Conservation (phyloP, 192 early-diverging fungal genomes). For the Coemansia sp. region DNA sequence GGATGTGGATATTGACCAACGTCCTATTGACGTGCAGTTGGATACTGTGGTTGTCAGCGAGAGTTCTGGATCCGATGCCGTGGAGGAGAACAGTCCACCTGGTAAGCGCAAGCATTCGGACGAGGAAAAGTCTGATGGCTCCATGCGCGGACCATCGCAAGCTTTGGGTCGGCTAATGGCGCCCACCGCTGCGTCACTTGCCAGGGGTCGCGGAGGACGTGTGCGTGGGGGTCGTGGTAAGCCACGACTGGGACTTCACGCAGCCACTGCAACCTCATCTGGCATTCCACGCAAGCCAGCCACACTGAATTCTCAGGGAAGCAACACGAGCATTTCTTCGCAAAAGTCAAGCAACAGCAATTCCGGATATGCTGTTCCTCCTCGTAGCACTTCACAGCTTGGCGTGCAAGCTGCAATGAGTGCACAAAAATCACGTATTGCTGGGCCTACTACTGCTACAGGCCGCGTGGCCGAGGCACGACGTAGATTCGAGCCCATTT, state of each 20-base stretch:
- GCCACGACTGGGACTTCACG: neutral
- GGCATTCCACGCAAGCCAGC: conserved; percentile 32
- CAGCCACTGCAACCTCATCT: conserved; percentile 1
- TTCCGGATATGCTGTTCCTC: conserved; percentile 2
- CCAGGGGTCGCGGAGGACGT: conserved; percentile 12
- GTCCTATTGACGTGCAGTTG: conserved; percentile 22
- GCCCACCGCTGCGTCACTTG: conserved; percentile 14
- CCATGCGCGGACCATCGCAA: neutral
- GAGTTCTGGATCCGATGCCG: conserved; percentile 4
- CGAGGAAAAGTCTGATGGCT: conserved; percentile 14
- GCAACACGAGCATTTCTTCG: conserved; percentile 21
- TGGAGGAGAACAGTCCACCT: conserved; percentile 6
- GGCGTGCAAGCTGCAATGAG: conserved; percentile 5
- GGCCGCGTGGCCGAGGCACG: conserved; percentile 45
- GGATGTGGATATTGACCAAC: conserved; percentile 39
- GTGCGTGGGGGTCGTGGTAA: conserved; percentile 19
- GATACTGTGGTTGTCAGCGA: conserved; percentile 4
- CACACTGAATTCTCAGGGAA: conserved; percentile 8
- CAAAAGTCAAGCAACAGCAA: neutral
- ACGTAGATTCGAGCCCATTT: conserved; percentile 30
- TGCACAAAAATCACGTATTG: conserved; percentile 6
- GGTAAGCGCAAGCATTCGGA: conserved; percentile 51
- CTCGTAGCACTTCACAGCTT: conserved; percentile 29
- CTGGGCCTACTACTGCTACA: neutral
- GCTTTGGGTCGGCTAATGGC: conserved; percentile 10